Base-by-base conservation (phyloP, 495 filamentous ascomycete genomes). In the Pyronema omphalodes region DNA sequence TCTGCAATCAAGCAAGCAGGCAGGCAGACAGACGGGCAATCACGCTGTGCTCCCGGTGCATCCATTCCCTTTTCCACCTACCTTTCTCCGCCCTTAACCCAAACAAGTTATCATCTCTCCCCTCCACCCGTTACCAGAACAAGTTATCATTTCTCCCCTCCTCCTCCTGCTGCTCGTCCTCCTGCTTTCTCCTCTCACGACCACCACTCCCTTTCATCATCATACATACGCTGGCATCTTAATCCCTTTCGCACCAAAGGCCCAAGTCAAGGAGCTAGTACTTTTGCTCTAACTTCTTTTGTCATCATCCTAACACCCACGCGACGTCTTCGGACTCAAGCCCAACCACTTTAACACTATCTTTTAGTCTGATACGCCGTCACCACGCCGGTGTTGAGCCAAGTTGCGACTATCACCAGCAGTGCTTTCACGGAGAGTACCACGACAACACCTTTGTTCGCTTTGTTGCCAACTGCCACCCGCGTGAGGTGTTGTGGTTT, bases 171-270 rank as follows among this genome's bases (percentile, higher is more conserved):
- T 50, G 6, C 8, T 8, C 12, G 11, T 50, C 35, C 49, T 55
- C 29, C 19, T 55, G 11, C 36, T 33, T 15, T 34, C 48, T 23
- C 46, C 48, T 6, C 35, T 52, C 19, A 44, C 55, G 43, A 55
- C 23, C 48, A 51, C 4, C 3, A 51, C 46, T 44, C 53, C 50
- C 6, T 9, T 49, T 19, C 23, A 7, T 56, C 9, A 46, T 39
- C n/a, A 40, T 33, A 51, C 23, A 23, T 52, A 34, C 18, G 46
- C 37, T 37, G n/a, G 23, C 29, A 44, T 34, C 37, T 18, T n/a
- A n/a, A n/a, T n/a, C n/a, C 52, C 51, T 15, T 36, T 40, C 14
- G 36, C 14, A 3, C 23, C n/a, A 17, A 12, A 35, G 39, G 39
- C 3, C 15, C 11, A 41, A 17, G 11, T 41, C 11, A 12, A 12